Evolutionary conservation across 495 filamentous ascomycete species (phyloP), one percentile per base, ranked within the genome.

Genomic region (Massariosphaeria phaeospora): DNA sequence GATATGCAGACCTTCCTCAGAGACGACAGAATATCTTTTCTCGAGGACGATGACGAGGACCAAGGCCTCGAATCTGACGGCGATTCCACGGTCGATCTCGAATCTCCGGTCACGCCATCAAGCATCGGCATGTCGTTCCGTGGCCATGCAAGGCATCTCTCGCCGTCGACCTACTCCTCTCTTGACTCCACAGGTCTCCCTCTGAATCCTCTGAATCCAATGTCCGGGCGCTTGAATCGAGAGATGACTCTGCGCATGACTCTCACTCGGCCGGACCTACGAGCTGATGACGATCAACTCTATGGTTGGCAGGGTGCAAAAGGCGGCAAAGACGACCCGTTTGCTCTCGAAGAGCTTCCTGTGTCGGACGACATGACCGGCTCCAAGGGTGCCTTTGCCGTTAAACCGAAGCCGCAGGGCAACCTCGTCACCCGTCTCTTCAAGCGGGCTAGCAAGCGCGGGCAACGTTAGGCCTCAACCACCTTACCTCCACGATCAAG

Each of bases 211-310:
- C 25, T 45, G n/a, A 47, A 55, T 46, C 52, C 61, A n/a, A 39
- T 51, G 12, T 42, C 33, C 25, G 29, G 48, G 15, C 72, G 9
- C 70, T 76, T 29, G 39, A 84, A 78, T 33, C 82, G 91, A 15
- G 91, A 96, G 69, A 96, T 96, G 91, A 95, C 91, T 12, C 70
- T 96, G 36, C 85, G 88, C 29, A 94, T 96, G 88, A 96, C 91
- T 5, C 77, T 96, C 44, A 96, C 91, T 18, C 78, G 89, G 42
- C 89, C 90, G 0, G 91, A 95, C 64, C 76, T 96, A 46, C 80
- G 88, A 35, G 81, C 80, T 1, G 73, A 80, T 51, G 87, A 84
- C 65, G 79, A 77, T 23, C 75, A 78, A 61, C 72, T 79, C 29
- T 85, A 79, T 57, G 74, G 82, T 12, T 83, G 76, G 73, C 62